Evolutionary conservation across 2,329 filamentous ascomycete species (phyloP), one percentile per base, ranked within the genome.

Genomic region (Lizonia empirigonia): DNA sequence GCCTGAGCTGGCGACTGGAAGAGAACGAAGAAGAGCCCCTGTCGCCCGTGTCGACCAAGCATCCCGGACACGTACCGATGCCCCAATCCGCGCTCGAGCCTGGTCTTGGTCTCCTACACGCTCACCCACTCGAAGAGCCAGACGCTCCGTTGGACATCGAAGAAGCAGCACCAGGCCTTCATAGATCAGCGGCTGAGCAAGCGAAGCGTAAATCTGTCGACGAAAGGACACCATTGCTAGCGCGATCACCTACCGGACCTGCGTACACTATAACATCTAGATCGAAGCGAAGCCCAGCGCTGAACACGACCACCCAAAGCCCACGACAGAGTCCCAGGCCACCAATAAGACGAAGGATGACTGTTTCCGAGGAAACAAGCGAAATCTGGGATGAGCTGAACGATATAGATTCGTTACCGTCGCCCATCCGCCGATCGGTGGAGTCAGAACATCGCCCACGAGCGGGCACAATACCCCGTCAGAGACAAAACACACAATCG

Each of bases 311-410:
- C 13, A 32, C 55, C n/a, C 52, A 50, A 19, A 68, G 63, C 24
- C 63, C 65, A 12, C 56, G 55, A 32, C 50, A 56, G 7, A 71
- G 63, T 24, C 63, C 64, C 4, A 60, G 62, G 47, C 58, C 63
- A 4, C 52, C 57, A 8, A 56, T 63, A 53, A 65, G 68, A 56
- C 69, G 73, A 16, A 63, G 71, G 16, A 72, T 73, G 64, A 80
- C 79, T 15, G 79, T 84, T 44, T 84, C 83, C 79, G 77, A 84
- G 49, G 89, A 94, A 68, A 83, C 84, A 1, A 85, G 85, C 27
- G 89, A 94, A 62, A 94, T 96, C 24, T 96, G 91, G 91, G 89
- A 86, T 48, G 91, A 95, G 69, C 80, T 96, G 12, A 87, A 94
- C 66, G 91, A 96, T 63, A 60, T 67, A 37, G 68, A 71, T 13